These are phyloP conservation scores for Eimeria praecox DNA, from an alignment of 169 alveolate genomes.

Conservation along the genomic window DNA sequence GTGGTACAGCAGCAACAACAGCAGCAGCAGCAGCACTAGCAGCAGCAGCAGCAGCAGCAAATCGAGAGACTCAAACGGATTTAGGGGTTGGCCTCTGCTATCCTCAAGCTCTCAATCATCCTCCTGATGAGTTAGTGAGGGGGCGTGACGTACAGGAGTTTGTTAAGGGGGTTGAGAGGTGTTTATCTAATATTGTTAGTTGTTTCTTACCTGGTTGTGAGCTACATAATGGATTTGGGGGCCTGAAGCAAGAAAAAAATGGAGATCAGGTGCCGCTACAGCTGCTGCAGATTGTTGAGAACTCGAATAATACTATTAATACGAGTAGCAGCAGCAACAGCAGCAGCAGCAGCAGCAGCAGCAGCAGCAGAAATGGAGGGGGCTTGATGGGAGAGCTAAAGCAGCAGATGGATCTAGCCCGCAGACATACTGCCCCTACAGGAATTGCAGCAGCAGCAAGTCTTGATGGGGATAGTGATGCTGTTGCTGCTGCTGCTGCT, in stretches of 20 bases:
- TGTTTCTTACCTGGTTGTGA: constrained; percentile 48
- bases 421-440: not conserved
- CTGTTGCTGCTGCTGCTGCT: not conserved
- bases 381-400: not conserved
- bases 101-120: not conserved
- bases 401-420: not conserved
- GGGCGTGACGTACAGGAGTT: constrained; percentile 1
- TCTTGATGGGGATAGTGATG: too few relatives aligned
- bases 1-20: too few relatives aligned
- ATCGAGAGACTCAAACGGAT: not conserved
- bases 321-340: not conserved
- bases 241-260: not conserved
- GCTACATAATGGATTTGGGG: constrained; percentile 77
- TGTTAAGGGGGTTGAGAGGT: constrained; percentile 49
- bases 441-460: constrained; percentile 12
- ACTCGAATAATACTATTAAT: too few relatives aligned
- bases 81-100: not conserved
- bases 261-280: not conserved
- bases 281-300: not conserved
- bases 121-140: not conserved
- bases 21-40: not conserved
- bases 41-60: not conserved
- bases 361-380: not conserved
- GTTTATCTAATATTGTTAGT: constrained; percentile 15
- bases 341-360: not conserved